Evolutionary conservation across 2,329 filamentous ascomycete genomes (phyloP).

Genomic region (Fusarium humuli): DNA sequence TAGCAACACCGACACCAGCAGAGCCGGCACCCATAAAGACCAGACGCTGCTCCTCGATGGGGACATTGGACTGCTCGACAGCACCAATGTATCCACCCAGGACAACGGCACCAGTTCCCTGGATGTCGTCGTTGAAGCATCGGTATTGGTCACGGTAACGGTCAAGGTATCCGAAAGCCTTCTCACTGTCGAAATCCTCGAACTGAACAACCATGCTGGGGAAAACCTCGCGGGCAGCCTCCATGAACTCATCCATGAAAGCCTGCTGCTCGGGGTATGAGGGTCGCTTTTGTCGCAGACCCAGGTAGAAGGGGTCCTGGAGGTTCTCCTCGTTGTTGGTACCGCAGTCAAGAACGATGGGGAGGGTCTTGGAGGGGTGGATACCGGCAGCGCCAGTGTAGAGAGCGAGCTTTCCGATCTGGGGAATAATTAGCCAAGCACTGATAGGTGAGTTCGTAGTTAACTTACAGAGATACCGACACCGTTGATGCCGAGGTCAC

Average conservation of each 20-base stretch:
- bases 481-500: slow-evolving; percentile 95
- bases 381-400: slow-evolving; percentile 98
- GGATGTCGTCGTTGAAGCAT: slow-evolving; percentile 99
- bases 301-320: slow-evolving; percentile 84
- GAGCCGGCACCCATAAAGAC: slow-evolving; percentile 97
- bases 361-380: slow-evolving; percentile 84
- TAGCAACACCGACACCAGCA: slow-evolving; percentile 95
- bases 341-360: slow-evolving; percentile 75
- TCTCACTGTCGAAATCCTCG: slow-evolving; percentile 94
- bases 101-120: slow-evolving; percentile 96
- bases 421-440: slow-evolving; percentile 35
- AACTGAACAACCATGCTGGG: slow-evolving; percentile 84
- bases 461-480: slow-evolving; percentile 89
- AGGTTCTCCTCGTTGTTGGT: slow-evolving; percentile 75
- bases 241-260: slow-evolving; percentile 98
- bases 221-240: slow-evolving; percentile 80
- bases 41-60: slow-evolving; percentile 88
- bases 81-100: slow-evolving; percentile 81
- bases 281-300: slow-evolving; percentile 85
- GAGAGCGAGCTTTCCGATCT: slow-evolving; percentile 92
- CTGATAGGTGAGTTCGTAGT: background rate
- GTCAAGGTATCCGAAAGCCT: slow-evolving; percentile 92
- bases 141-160: slow-evolving; percentile 89
- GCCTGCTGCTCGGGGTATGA: slow-evolving; percentile 82
- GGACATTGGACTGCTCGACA: slow-evolving; percentile 87